Evolutionary conservation across 345 rosid species (phyloP), one percentile per base, ranked within the genome.

Genomic region (Adansonia digitata): DNA sequence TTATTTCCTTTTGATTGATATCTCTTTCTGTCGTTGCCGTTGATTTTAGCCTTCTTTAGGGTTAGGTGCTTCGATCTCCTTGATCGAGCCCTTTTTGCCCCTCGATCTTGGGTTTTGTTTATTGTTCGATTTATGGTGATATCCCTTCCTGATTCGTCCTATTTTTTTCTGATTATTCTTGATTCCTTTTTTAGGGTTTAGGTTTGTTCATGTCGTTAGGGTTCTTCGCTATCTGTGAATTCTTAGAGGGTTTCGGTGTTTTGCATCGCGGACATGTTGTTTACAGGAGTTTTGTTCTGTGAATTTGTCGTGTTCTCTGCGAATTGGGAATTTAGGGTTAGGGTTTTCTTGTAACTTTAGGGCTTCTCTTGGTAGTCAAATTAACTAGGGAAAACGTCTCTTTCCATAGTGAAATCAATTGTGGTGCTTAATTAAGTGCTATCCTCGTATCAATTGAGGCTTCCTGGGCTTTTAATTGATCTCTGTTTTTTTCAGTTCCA

Each of bases 31-130:
- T 48, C 0, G 2, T 29, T 1, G 35, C 75, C 72, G 74, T 70
- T 40, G 2, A 29, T 22, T 77, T 69, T 48, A 8, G 27, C 27
- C 69, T 10, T 66, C 69, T 81, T 76, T 81, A 83, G 83, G 88
- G 85, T 81, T 83, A 79, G 85, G 86, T 76, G 81, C 77, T 27
- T 39, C 34, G 31, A 46, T 63, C 73, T 37, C 22, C 74, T 51
- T 15, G 74, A 66, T 26, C 22, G 17, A 56, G 63, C 57, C 76
- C 61, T 27, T 75, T 76, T 78, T 74, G 79, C 4, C 15, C 39
- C n/a, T 17, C 18, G 27, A 59, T 48, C 24, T 77, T 45, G 20
- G 20, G 0, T 74, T 74, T 34, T 10, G 49, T 56, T 45, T 73
- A 17, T 24, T 20, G 3, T 26, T 51, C 5, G 26, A 63, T 29